Conservation (phyloP, 164 flowering plant genomes). For the Protea cynaroides region DNA sequence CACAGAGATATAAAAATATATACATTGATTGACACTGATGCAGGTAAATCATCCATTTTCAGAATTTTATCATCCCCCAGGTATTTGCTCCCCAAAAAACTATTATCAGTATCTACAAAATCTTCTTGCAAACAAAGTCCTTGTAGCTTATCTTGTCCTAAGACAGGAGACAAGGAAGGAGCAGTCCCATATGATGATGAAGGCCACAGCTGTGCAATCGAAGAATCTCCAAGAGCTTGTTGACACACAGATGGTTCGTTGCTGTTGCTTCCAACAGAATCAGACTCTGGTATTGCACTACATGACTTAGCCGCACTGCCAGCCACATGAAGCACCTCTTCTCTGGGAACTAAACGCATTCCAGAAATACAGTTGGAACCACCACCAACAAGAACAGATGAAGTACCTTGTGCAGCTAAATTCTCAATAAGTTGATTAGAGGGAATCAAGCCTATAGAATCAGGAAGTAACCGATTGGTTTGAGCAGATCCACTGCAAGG, state of each 20-base stretch:
- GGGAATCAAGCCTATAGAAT: constrained; percentile 3
- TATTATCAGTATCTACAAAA: constrained; percentile 12
- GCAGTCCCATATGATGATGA: constrained; percentile 14
- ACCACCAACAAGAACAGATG: constrained; percentile 9
- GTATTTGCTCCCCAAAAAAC: constrained; percentile 9
- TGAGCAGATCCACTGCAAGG: constrained; percentile 10
- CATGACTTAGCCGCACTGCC: constrained; percentile 10
- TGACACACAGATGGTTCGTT: constrained; percentile 21
- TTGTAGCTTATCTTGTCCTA: constrained; percentile 18
- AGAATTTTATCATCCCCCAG: constrained; percentile 15
- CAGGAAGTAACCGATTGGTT: constrained; percentile 18
- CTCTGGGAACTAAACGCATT: constrained; percentile 14
- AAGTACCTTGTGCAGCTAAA: constrained; percentile 5
- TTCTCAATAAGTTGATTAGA: constrained; percentile 9
- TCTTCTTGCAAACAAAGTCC: constrained; percentile 24
- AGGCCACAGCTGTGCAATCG: constrained; percentile 18
- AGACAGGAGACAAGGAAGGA: constrained; percentile 18
- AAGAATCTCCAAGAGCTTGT: constrained; percentile 17
- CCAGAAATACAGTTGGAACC: constrained; percentile 15
- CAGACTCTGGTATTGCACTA: constrained; percentile 7
- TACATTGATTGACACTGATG: constrained; percentile 8
- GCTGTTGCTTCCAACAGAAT: constrained; percentile 20
- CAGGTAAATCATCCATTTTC: constrained; percentile 12
- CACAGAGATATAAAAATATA: background rate
- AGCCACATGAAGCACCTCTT: constrained; percentile 9